Conservation (phyloP, 1,139 yeast genomes). For the Pichia sp. region DNA sequence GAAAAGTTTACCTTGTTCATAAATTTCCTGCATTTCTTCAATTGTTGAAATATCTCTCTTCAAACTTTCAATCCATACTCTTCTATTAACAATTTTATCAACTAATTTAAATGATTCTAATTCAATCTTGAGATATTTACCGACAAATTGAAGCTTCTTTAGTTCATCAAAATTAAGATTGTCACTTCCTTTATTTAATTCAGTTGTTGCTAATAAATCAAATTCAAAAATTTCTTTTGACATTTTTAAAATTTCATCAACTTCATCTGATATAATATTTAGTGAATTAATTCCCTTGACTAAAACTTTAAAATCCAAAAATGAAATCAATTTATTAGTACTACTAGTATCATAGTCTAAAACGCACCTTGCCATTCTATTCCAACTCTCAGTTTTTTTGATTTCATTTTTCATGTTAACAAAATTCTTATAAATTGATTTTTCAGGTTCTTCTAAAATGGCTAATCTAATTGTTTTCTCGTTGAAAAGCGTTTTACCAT, state of each 20-base stretch:
- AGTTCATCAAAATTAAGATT: slow-evolving; percentile 40
- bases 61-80: slow-evolving; percentile 40
- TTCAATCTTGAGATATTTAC: slow-evolving; percentile 53
- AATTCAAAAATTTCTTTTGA: slow-evolving; percentile 49
- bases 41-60: not conserved
- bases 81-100: slow-evolving; percentile 41
- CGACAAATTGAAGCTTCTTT: slow-evolving; percentile 33
- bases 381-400: slow-evolving; percentile 43
- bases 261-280: slow-evolving; percentile 50
- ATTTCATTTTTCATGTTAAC: slow-evolving; percentile 37
- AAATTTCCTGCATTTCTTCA: slow-evolving; percentile 2
- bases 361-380: slow-evolving; percentile 50
- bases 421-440: slow-evolving; percentile 25
- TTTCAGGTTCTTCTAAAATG: slow-evolving; percentile 3
- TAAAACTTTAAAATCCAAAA: slow-evolving; percentile 31
- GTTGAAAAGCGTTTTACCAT: slow-evolving; percentile 48
- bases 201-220: slow-evolving; percentile 38
- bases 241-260: slow-evolving; percentile 52
- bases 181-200: slow-evolving; percentile 5
- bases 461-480: slow-evolving; percentile 6
- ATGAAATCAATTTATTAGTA: slow-evolving; percentile 12
- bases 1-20: slow-evolving; percentile 36
- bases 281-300: slow-evolving; percentile 44
- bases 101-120: slow-evolving; percentile 47
- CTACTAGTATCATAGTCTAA: slow-evolving; percentile 47